These are phyloP conservation scores for Cordia subcordata DNA, from an alignment of 257 asterid genomes.

Conservation along the genomic window DNA sequence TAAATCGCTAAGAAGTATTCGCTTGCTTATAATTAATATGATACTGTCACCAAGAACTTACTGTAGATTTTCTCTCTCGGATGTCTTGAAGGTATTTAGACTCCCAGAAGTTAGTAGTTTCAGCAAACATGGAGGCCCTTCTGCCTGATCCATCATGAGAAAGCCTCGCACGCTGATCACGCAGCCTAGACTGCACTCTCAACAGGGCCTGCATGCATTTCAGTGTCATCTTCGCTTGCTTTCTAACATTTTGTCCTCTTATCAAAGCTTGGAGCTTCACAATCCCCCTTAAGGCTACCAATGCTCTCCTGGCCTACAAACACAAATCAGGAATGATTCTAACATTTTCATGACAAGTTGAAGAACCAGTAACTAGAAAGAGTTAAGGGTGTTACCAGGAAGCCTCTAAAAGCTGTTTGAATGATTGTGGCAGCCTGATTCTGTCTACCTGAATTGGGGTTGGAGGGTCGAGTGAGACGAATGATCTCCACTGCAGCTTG, in stretches of 20 bases:
- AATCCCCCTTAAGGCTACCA: conserved; percentile 79
- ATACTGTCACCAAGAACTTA: too few species aligned
- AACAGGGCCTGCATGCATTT: conserved; percentile 92
- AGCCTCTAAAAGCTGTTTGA: conserved; percentile 83
- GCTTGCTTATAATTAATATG: too few species aligned
- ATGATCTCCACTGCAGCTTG: conserved; percentile 77
- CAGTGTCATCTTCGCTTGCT: conserved; percentile 83
- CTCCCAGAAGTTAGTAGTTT: conserved; percentile 57
- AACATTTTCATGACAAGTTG: too few species aligned
- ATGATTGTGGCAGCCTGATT: conserved; percentile 62
- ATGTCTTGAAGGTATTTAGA: conserved; percentile 54
- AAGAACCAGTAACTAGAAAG: too few species aligned
- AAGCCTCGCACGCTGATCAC: conserved; percentile 72
- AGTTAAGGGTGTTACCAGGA: conserved; percentile 30
- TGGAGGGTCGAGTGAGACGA: conserved; percentile 43
- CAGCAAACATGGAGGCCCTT: conserved; percentile 73
- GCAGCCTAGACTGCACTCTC: conserved; percentile 82
- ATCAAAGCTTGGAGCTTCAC: conserved; percentile 89
- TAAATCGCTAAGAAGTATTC: too few species aligned
- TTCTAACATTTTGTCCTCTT: conserved; percentile 88
- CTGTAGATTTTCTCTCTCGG: conserved; percentile 56
- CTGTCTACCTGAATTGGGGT: conserved; percentile 28
- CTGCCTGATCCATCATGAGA: conserved; percentile 77
- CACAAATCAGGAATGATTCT: background rate
- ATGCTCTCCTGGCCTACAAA: conserved; percentile 79